phyloP scores from a whole-genome alignment of 306 rosid species.

The Fragaria vesca region DNA sequence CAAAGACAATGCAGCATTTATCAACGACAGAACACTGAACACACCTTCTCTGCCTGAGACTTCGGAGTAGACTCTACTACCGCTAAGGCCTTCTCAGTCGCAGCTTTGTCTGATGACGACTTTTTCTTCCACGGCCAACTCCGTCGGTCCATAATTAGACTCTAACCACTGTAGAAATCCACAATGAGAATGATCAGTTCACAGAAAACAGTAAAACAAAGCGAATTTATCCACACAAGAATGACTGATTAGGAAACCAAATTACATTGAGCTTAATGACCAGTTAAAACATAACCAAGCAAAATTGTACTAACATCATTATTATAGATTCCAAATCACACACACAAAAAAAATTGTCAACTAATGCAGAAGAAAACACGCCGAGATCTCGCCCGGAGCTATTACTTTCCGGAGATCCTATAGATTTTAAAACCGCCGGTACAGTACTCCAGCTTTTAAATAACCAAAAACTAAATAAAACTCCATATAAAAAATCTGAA shows the following conservation, averaged over 20 bases:
- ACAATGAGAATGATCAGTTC: conserved; percentile 12
- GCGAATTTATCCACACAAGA: background rate
- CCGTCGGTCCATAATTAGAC: conserved; percentile 73
- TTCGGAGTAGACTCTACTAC: conserved; percentile 42
- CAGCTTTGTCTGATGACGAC: conserved; percentile 75
- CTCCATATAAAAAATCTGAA: conserved; percentile 6
- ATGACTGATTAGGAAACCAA: conserved; percentile 4
- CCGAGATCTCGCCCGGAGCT: conserved; percentile 36
- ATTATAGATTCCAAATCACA: background rate
- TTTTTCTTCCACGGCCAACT: conserved; percentile 99
- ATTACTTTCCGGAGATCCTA: conserved; percentile 26
- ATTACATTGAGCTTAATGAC: background rate
- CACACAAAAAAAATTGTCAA: background rate
- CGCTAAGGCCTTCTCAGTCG: conserved; percentile 59
- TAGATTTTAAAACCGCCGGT: conserved; percentile 4
- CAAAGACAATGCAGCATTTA: background rate
- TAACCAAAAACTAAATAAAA: conserved; percentile 11
- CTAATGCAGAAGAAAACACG: background rate
- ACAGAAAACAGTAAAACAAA: conserved; percentile 3
- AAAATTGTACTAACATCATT: background rate
- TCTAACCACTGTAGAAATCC: conserved; percentile 22
- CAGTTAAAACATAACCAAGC: background rate
- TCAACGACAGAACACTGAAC: conserved; percentile 8
- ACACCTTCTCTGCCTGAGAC: conserved; percentile 58
- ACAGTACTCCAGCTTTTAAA: background rate